A percentile compares a stretch with the other conserved stretches of the same genome.
Conservation (phyloP, 2,329 filamentous ascomycete species). For the Xenosphaeropsis pyriputrescens region DNA sequence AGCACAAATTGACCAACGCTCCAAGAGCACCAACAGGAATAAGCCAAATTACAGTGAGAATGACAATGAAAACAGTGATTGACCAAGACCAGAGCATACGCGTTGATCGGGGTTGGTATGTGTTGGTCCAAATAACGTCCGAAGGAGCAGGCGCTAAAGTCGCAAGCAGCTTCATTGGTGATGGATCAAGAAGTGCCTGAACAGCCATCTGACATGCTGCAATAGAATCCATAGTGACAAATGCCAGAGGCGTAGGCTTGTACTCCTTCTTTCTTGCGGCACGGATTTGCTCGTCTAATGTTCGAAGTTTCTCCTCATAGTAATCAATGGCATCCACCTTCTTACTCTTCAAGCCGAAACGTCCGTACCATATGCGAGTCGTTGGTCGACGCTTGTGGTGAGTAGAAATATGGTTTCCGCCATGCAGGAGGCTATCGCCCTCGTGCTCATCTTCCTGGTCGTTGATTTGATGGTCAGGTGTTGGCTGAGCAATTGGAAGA, state of each 20-base stretch:
- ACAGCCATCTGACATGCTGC: conserved; percentile 90
- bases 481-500: conserved; percentile 19
- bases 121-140: conserved; percentile 93
- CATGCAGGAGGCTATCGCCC: conserved; percentile 39
- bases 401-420: conserved; percentile 22
- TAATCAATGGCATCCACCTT: conserved; percentile 87
- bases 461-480: conserved; percentile 19
- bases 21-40: conserved; percentile 68
- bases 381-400: conserved; percentile 44
- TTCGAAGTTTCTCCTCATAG: conserved; percentile 73
- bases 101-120: conserved; percentile 61
- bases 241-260: conserved; percentile 67
- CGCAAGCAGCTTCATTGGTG: conserved; percentile 72
- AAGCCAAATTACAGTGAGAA: conserved; percentile 82
- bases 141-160: conserved; percentile 77
- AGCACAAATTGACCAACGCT: conserved; percentile 65
- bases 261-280: conserved; percentile 62
- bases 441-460: conserved; percentile 34
- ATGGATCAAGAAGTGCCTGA: conserved; percentile 83
- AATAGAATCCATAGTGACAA: conserved; percentile 95
- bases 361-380: conserved; percentile 65
- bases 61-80: conserved; percentile 68
- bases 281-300: conserved; percentile 61
- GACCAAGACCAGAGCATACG: conserved; percentile 70
- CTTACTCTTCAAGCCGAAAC: conserved; percentile 54